Evolutionary conservation across 2,329 filamentous ascomycete genomes (phyloP).

Genomic region (Akanthomyces muscarius): DNA sequence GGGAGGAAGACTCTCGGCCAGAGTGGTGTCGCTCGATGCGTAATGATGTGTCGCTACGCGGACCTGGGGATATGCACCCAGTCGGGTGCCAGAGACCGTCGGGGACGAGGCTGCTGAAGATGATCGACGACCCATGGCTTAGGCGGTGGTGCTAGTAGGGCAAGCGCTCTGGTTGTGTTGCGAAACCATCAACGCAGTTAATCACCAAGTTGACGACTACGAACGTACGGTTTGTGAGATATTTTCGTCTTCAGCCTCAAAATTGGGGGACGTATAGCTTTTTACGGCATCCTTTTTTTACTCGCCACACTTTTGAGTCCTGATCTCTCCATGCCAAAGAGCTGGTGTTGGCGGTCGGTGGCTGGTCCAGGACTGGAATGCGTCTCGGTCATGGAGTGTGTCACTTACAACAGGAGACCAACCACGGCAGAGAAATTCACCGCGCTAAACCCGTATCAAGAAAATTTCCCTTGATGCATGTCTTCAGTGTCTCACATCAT

Average conservation of each 20-base stretch:
- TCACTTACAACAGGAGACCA: background rate
- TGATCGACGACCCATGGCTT: conserved; percentile 2
- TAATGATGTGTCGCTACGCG: background rate
- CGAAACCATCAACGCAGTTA: background rate
- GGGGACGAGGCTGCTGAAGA: background rate
- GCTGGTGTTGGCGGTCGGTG: background rate
- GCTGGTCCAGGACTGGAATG: conserved; percentile 9
- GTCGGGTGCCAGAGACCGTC: background rate
- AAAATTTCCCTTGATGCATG: background rate
- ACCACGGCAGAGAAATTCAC: background rate
- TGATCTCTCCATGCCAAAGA: background rate
- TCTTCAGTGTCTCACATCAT: background rate
- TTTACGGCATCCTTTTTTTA: background rate
- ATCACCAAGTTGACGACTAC: background rate
- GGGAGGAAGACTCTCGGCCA: conserved; percentile 1
- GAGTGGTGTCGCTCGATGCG: conserved; percentile 9
- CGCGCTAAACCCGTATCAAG: background rate
- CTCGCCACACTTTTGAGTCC: background rate
- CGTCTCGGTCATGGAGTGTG: background rate
- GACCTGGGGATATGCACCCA: background rate
- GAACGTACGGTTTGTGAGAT: background rate
- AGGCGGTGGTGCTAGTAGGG: background rate
- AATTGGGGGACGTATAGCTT: background rate
- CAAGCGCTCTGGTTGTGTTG: background rate
- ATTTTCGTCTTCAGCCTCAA: background rate